Conservation (phyloP, 352 stramenopile species). For the Phytophthora citricola region DNA sequence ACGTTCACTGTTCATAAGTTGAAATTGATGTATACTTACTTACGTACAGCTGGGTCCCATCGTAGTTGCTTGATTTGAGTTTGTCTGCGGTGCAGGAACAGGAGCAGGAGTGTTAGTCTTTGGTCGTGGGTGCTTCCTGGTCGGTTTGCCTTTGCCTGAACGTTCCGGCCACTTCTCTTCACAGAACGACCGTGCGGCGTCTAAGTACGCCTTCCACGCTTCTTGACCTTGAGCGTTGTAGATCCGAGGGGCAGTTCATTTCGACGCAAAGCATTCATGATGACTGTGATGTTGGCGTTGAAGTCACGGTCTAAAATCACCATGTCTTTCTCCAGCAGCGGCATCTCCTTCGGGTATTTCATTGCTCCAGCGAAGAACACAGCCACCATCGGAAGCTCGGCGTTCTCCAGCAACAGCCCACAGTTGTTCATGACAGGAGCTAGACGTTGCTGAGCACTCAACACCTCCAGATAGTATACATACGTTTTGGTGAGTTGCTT, state of each 20-base stretch:
- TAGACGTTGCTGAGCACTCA: constrained; percentile 46
- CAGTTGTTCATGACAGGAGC: constrained; percentile 30
- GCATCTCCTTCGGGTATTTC: constrained; percentile 31
- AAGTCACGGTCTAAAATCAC: constrained; percentile 33
- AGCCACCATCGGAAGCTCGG: constrained; percentile 49
- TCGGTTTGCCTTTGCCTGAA: constrained; percentile 46
- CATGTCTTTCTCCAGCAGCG: constrained; percentile 26
- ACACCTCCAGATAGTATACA: constrained; percentile 62
- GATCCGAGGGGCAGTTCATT: constrained; percentile 43
- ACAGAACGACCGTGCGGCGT: constrained; percentile 53
- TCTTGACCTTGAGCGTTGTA: constrained; percentile 36
- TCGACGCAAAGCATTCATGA: constrained; percentile 37
- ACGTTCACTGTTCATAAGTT: neutral
- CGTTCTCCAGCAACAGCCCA: constrained; percentile 43
- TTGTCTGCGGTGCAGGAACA: neutral
- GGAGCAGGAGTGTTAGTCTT: constrained; percentile 22
- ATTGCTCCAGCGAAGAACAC: constrained; percentile 44
- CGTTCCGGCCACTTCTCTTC: constrained; percentile 76
- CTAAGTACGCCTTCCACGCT: constrained; percentile 49
- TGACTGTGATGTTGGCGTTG: constrained; percentile 35
- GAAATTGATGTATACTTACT: neutral
- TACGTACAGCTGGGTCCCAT: neutral
- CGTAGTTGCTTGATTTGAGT: neutral
- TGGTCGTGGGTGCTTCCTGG: constrained; percentile 36
- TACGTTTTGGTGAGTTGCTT: constrained; percentile 76